Evolutionary conservation across 208 protist genomes (phyloP).

Genomic region (Strigomonas galati): DNA sequence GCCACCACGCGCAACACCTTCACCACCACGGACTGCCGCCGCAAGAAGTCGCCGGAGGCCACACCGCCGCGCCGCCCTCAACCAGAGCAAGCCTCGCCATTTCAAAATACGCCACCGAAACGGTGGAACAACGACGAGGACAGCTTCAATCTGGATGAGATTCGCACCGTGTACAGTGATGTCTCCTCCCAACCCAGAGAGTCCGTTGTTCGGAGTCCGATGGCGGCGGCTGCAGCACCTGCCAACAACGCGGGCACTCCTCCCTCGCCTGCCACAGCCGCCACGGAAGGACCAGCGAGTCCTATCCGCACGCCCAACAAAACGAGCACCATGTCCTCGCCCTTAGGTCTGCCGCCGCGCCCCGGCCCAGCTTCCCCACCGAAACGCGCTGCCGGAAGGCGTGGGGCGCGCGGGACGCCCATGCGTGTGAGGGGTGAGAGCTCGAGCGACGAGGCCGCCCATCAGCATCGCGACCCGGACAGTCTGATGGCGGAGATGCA

Average conservation of each 20-base stretch:
- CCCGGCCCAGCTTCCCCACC: not conserved
- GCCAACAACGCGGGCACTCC: too few relatives aligned
- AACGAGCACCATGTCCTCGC: too few relatives aligned
- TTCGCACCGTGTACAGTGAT: constrained; percentile 33
- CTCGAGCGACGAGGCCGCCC: not conserved
- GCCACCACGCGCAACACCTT: constrained; percentile 22
- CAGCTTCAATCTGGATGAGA: constrained; percentile 24
- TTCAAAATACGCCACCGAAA: too few relatives aligned
- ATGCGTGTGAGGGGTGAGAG: constrained; percentile 13
- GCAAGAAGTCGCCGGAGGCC: not conserved
- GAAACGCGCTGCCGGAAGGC: constrained; percentile 10
- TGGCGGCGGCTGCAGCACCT: constrained; percentile 22
- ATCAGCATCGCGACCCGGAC: constrained; percentile 4
- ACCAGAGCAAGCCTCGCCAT: too few relatives aligned
- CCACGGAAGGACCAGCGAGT: not conserved
- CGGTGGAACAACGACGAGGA: not conserved
- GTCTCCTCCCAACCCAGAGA: constrained; percentile 16
- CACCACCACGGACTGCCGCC: constrained; percentile 23
- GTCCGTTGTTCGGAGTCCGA: constrained; percentile 11
- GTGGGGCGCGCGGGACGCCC: constrained; percentile 24
- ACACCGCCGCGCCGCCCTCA: not conserved
- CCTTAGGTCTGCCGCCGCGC: too few relatives aligned
- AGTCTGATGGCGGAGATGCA: constrained; percentile 45
- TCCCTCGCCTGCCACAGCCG: not conserved
- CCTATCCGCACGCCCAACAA: constrained; percentile 8